phyloP scores from a whole-genome alignment of 2,329 filamentous ascomycete genomes.

The Fusarium palustre region DNA sequence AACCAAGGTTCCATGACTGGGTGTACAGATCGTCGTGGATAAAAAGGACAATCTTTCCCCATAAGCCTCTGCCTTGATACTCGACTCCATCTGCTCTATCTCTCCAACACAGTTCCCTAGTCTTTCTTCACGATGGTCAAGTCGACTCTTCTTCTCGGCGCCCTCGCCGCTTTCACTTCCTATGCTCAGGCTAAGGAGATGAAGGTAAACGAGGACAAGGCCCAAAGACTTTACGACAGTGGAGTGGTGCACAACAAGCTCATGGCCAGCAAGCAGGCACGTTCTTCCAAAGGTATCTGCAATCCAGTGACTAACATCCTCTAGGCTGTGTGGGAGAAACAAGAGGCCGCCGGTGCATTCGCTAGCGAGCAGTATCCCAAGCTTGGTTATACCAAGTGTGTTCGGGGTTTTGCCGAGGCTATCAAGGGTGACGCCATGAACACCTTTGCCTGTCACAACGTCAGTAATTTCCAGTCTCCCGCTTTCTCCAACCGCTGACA shows the following conservation, averaged over 20 bases:
- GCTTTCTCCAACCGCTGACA: fast-evolving
- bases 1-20: background rate
- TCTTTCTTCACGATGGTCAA: conserved; percentile 34
- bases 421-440: conserved; percentile 59
- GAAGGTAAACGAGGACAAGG: conserved; percentile 27
- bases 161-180: conserved; percentile 20
- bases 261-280: conserved; percentile 33
- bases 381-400: conserved; percentile 55
- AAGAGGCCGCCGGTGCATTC: conserved; percentile 51
- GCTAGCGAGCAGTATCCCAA: conserved; percentile 53
- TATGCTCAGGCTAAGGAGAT: conserved; percentile 37
- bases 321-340: conserved; percentile 51
- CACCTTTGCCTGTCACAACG: conserved; percentile 62
- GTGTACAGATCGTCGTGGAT: background rate
- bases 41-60: background rate
- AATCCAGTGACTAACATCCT: background rate
- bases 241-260: conserved; percentile 39
- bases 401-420: conserved; percentile 58
- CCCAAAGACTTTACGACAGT: conserved; percentile 30
- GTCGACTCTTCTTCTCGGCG: conserved; percentile 24
- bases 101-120: background rate
- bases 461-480: conserved; percentile 33
- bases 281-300: fast-evolving
- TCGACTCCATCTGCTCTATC: background rate
- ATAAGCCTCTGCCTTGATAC: too few relatives aligned